Conservation (phyloP, 495 filamentous ascomycete species). For the Hypoxylon lenormandii region DNA sequence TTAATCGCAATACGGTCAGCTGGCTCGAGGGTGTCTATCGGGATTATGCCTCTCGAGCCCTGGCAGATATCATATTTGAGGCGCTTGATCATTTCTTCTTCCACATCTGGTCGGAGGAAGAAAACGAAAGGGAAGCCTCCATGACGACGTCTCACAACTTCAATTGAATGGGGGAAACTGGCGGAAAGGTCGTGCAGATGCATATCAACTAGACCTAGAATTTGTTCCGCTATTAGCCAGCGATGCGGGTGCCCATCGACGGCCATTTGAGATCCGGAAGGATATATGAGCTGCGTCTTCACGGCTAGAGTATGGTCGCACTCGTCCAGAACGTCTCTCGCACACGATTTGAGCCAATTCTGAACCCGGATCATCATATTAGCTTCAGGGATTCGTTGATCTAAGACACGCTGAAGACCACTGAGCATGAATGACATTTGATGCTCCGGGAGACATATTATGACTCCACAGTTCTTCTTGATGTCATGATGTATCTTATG, state of each 20-base stretch:
- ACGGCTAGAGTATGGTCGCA: constrained; percentile 73
- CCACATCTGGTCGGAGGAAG: constrained; percentile 60
- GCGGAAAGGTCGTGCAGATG: constrained; percentile 53
- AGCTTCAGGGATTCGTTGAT: constrained; percentile 44
- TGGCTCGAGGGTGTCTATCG: constrained; percentile 36
- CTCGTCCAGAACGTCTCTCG: constrained; percentile 72
- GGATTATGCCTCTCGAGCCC: constrained; percentile 48
- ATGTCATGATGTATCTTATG: constrained; percentile 53
- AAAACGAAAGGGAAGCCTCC: constrained; percentile 60
- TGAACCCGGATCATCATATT: constrained; percentile 53
- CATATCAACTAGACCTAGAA: constrained; percentile 52
- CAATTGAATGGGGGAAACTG: constrained; percentile 59
- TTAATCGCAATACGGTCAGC: constrained; percentile 55
- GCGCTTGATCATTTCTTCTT: constrained; percentile 56
- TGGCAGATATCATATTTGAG: constrained; percentile 55
- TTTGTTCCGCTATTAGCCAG: constrained; percentile 56
- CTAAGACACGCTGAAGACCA: constrained; percentile 60
- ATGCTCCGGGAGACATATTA: constrained; percentile 65
- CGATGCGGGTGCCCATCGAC: constrained; percentile 65
- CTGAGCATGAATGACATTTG: constrained; percentile 67
- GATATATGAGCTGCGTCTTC: constrained; percentile 64
- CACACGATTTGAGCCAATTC: constrained; percentile 56
- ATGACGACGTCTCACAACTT: constrained; percentile 53
- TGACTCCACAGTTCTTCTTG: constrained; percentile 53
- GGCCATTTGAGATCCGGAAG: constrained; percentile 60